Percentiles rank a stretch among this genome's conserved stretches.
Evolutionary conservation across 306 rosid genomes (phyloP).

Genomic region (Quercus mongolica): DNA sequence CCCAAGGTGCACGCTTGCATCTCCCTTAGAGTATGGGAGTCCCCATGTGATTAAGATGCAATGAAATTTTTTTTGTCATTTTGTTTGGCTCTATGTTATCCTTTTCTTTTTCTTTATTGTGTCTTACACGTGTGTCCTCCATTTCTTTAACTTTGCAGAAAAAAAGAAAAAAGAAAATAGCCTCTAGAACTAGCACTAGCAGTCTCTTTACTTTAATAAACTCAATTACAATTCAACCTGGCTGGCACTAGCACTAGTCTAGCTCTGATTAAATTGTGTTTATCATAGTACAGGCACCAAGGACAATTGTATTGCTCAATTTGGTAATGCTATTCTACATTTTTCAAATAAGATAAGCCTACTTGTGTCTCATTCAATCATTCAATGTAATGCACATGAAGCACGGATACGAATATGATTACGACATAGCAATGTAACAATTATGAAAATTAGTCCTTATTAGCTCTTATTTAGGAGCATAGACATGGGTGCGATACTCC

Average conservation of each 20-base stretch:
- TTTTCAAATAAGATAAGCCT: neutral
- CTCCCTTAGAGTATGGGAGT: slow-evolving; percentile 41
- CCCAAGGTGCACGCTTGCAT: slow-evolving; percentile 51
- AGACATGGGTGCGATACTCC: too few relatives aligned
- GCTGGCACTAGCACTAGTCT: neutral
- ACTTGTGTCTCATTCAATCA: neutral
- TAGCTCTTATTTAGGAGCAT: too few relatives aligned
- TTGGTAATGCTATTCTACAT: neutral
- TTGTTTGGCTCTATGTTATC: slow-evolving; percentile 29
- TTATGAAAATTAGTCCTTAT: too few relatives aligned
- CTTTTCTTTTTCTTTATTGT: slow-evolving; percentile 1
- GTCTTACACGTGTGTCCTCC: slow-evolving; percentile 49
- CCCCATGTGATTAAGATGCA: slow-evolving; percentile 65
- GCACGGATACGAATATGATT: too few relatives aligned
- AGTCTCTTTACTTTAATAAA: slow-evolving; percentile 24
- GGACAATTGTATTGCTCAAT: neutral
- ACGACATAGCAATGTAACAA: too few relatives aligned
- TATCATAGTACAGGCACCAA: neutral
- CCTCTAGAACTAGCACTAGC: neutral
- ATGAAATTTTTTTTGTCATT: slow-evolving; percentile 27
- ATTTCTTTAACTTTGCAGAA: neutral
- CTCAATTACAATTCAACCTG: slow-evolving; percentile 26
- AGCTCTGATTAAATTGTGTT: neutral
- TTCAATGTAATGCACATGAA: too few relatives aligned
- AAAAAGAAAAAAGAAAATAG: neutral